Evolutionary conservation across 306 rosid genomes (phyloP).

Genomic region (Cicer yamashitae): DNA sequence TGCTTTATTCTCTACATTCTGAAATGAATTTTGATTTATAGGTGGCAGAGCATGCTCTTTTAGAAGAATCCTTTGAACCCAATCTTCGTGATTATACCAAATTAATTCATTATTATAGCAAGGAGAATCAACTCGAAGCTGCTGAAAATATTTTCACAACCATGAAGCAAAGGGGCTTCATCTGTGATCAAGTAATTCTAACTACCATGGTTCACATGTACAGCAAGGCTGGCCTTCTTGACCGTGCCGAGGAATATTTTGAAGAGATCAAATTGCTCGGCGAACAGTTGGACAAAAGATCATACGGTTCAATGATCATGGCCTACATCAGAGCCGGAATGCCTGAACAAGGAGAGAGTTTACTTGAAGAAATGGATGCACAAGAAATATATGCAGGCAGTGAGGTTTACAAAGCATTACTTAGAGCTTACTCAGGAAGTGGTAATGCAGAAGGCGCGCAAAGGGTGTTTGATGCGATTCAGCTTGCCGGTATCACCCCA

Average conservation of each 20-base stretch:
- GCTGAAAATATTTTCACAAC: constrained; percentile 64
- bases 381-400: constrained; percentile 76
- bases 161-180: constrained; percentile 72
- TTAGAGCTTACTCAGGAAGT: constrained; percentile 71
- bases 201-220: constrained; percentile 83
- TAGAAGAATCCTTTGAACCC: constrained; percentile 77
- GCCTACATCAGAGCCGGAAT: constrained; percentile 83
- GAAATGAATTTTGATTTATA: constrained; percentile 39
- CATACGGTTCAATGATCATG: constrained; percentile 88
- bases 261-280: constrained; percentile 84
- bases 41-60: constrained; percentile 82
- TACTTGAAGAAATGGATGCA: constrained; percentile 76
- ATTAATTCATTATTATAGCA: constrained; percentile 74
- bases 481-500: constrained; percentile 75
- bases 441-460: constrained; percentile 82
- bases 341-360: constrained; percentile 69
- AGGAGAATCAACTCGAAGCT: constrained; percentile 61
- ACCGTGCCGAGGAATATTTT: constrained; percentile 69
- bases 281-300: constrained; percentile 72
- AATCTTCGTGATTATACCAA: constrained; percentile 80
- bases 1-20: constrained; percentile 9
- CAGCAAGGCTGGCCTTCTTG: constrained; percentile 79
- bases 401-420: constrained; percentile 88
- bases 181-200: constrained; percentile 79
- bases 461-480: constrained; percentile 83